phyloP scores from a whole-genome alignment of 2,329 filamentous ascomycete genomes.

The Microdochium nivale region DNA sequence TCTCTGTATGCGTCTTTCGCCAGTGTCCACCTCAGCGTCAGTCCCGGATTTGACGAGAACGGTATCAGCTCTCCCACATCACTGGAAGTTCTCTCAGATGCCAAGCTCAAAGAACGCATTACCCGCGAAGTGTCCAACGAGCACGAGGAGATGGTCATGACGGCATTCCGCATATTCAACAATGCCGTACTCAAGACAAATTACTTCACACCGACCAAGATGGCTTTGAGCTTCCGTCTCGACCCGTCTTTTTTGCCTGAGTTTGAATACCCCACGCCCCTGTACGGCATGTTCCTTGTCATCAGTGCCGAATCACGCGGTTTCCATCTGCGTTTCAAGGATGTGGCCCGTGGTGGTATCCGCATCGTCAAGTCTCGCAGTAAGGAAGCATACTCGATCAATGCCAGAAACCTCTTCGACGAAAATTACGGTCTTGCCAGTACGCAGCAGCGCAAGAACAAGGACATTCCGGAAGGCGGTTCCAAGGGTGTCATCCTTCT shows the following conservation, averaged over 20 bases:
- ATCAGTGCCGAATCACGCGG: slow-evolving; percentile 95
- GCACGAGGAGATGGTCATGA: slow-evolving; percentile 98
- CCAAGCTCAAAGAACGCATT: slow-evolving; percentile 66
- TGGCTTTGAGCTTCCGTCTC: slow-evolving; percentile 91
- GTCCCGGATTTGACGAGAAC: slow-evolving; percentile 40
- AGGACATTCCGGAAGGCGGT: slow-evolving; percentile 96
- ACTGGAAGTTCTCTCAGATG: slow-evolving; percentile 65
- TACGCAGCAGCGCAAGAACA: slow-evolving; percentile 99
- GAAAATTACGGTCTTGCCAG: slow-evolving; percentile 98
- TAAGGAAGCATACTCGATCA: slow-evolving; percentile 92
- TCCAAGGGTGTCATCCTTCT: slow-evolving; percentile 97
- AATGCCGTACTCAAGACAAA: slow-evolving; percentile 91
- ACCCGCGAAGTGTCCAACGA: slow-evolving; percentile 78
- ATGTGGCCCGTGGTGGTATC: slow-evolving; percentile 94
- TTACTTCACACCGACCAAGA: slow-evolving; percentile 95
- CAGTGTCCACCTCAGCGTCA: slow-evolving; percentile 62
- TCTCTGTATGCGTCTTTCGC: slow-evolving; percentile 88
- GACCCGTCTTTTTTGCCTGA: slow-evolving; percentile 82
- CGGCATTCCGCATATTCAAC: slow-evolving; percentile 94
- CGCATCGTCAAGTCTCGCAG: slow-evolving; percentile 97
- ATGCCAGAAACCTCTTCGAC: slow-evolving; percentile 91
- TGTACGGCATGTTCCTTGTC: slow-evolving; percentile 98
- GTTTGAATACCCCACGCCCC: slow-evolving; percentile 83
- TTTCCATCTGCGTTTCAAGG: slow-evolving; percentile 95
- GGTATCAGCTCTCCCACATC: slow-evolving; percentile 46